Evolutionary conservation across 257 asterid species (phyloP).

Genomic region (Solanum habrochaites): DNA sequence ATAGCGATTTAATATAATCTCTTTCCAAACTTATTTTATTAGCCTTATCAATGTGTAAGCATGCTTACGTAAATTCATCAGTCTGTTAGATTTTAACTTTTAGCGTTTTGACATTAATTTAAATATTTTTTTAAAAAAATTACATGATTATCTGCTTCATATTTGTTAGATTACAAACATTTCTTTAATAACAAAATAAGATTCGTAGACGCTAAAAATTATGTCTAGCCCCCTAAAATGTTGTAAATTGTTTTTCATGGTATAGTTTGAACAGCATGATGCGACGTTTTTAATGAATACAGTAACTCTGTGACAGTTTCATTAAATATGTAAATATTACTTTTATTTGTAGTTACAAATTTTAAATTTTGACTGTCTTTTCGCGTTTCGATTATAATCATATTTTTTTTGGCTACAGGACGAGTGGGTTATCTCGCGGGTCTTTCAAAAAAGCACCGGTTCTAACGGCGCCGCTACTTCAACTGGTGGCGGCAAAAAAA

Average conservation of each 20-base stretch:
- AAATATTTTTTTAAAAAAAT: background rate
- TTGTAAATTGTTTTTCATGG: background rate
- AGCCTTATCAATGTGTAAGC: background rate
- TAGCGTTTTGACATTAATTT: background rate
- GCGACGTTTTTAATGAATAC: background rate
- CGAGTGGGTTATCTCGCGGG: conserved; percentile 92
- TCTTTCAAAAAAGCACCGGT: conserved; percentile 45
- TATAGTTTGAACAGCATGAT: background rate
- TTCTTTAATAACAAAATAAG: background rate
- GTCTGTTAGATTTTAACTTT: background rate
- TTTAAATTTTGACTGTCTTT: background rate
- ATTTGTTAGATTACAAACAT: background rate
- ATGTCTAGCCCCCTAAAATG: accelerated
- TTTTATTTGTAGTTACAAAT: background rate
- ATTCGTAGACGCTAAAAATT: background rate
- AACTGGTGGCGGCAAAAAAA: conserved; percentile 38
- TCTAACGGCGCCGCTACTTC: conserved; percentile 10
- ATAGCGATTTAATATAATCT: background rate
- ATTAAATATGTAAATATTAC: too few relatives aligned
- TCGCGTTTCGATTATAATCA: accelerated
- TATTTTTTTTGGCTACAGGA: conserved; percentile 30
- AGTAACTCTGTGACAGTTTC: background rate
- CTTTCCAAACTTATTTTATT: background rate
- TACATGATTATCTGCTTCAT: background rate
- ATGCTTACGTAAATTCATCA: background rate